A percentile compares a stretch with the other conserved stretches of the same genome.
These are phyloP conservation scores for Arachis hypogaea DNA, from an alignment of 306 rosid species.

Conservation along the genomic window DNA sequence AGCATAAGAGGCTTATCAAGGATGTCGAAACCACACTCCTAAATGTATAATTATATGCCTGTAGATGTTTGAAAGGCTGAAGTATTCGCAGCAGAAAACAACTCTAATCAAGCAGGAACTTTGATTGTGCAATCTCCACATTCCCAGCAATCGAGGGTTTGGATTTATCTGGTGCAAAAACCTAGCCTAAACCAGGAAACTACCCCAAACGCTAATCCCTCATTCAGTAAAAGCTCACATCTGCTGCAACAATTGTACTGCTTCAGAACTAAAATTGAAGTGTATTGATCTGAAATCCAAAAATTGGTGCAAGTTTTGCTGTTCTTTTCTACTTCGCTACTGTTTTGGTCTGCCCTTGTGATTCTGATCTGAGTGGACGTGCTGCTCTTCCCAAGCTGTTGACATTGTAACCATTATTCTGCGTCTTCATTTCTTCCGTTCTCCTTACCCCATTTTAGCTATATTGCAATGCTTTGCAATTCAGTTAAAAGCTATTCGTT, in stretches of 20 bases:
- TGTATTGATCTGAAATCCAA: conserved; percentile 5
- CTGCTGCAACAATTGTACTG: not conserved
- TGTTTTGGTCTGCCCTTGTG: conserved; percentile 10
- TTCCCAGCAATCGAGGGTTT: not conserved
- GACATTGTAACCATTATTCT: not conserved
- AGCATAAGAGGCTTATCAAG: not conserved
- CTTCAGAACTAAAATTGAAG: not conserved
- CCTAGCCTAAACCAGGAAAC: not conserved
- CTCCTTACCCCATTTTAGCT: not conserved
- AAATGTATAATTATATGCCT: conserved; percentile 2
- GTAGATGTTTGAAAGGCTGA: not conserved
- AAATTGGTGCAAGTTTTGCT: conserved; percentile 3
- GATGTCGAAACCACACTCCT: conserved; percentile 20
- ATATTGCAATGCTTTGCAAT: conserved; percentile 16
- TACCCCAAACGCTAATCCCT: not conserved
- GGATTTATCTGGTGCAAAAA: not conserved
- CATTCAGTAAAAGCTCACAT: conserved; percentile 11
- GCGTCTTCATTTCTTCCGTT: not conserved
- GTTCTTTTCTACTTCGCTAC: not conserved
- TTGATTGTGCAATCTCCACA: conserved; percentile 8
- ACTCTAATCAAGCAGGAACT: conserved; percentile 12
- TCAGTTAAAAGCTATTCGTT: conserved; percentile 5
- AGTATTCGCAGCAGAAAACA: conserved; percentile 9
- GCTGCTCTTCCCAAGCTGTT: not conserved
- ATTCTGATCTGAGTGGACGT: not conserved